Conservation (phyloP, 208 protist species). For the Trichomonas gallinae region DNA sequence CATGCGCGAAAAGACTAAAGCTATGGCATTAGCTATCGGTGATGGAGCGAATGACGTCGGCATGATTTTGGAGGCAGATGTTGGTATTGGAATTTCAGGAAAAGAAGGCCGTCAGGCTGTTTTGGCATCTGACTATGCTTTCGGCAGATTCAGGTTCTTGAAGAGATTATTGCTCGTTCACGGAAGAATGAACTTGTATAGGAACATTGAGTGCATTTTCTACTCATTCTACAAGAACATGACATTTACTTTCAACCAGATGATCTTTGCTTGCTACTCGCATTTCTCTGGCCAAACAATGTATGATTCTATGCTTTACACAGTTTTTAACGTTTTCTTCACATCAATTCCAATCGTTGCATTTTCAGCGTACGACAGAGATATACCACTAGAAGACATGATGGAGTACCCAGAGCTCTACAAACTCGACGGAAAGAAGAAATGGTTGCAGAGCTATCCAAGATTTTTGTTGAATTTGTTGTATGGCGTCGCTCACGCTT, state of each 20-base stretch:
- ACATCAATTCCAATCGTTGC: slow-evolving; percentile 28
- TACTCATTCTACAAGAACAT: slow-evolving; percentile 87
- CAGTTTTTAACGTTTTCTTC: slow-evolving; percentile 31
- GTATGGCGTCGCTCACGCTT: background rate
- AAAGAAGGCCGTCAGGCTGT: slow-evolving; percentile 42
- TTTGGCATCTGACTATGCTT: slow-evolving; percentile 64
- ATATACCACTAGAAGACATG: slow-evolving; percentile 25
- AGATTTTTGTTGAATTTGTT: slow-evolving; percentile 2
- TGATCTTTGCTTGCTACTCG: slow-evolving; percentile 34
- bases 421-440: background rate
- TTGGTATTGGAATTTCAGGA: slow-evolving; percentile 35
- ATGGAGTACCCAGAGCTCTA: slow-evolving; percentile 21
- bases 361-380: slow-evolving; percentile 22
- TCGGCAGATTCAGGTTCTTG: slow-evolving; percentile 71
- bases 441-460: background rate
- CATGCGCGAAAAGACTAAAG: background rate
- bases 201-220: slow-evolving; percentile 72
- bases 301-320: slow-evolving; percentile 26
- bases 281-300: slow-evolving; percentile 32
- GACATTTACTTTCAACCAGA: slow-evolving; percentile 26
- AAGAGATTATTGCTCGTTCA: slow-evolving; percentile 72
- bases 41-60: slow-evolving; percentile 48
- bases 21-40: slow-evolving; percentile 37
- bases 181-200: slow-evolving; percentile 67
- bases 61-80: slow-evolving; percentile 40